These are phyloP conservation scores for Uronychia setigera DNA, from an alignment of 73 alveolate species.

Conservation along the genomic window DNA sequence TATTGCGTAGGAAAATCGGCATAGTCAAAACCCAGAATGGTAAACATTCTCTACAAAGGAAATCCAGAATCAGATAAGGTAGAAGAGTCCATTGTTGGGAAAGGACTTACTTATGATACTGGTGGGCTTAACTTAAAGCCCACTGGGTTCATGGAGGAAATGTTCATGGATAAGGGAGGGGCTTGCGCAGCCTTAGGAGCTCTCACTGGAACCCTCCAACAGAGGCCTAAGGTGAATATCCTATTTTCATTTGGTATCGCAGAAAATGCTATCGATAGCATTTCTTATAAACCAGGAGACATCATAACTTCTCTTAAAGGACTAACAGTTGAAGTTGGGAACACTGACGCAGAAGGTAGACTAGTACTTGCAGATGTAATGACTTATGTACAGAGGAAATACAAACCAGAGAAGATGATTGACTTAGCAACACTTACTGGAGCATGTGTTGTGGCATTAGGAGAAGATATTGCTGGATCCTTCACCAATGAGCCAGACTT, in stretches of 20 bases:
- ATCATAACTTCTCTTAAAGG: slow-evolving; percentile 82
- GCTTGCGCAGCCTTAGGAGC: slow-evolving; percentile 88
- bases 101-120: slow-evolving; percentile 92
- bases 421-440: slow-evolving; percentile 87
- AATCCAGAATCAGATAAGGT: slow-evolving; percentile 62
- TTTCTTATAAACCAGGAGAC: slow-evolving; percentile 81
- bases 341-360: slow-evolving; percentile 97
- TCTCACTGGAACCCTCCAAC: slow-evolving; percentile 78
- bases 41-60: slow-evolving; percentile 74
- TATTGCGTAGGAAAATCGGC: slow-evolving; percentile 92
- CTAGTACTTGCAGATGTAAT: slow-evolving; percentile 81
- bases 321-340: slow-evolving; percentile 82
- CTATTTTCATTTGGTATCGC: slow-evolving; percentile 86
- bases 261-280: slow-evolving; percentile 81
- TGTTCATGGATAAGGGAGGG: slow-evolving; percentile 91
- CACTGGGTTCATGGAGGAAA: slow-evolving; percentile 83
- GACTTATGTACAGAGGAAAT: slow-evolving; percentile 62
- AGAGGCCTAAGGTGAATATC: slow-evolving; percentile 68
- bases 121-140: slow-evolving; percentile 94
- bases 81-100: slow-evolving; percentile 90
- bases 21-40: slow-evolving; percentile 69
- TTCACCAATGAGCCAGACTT: slow-evolving; percentile 78
- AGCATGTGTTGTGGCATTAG: slow-evolving; percentile 69
- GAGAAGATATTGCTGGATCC: slow-evolving; percentile 66
- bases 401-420: slow-evolving; percentile 64